Evolutionary conservation across 2,329 filamentous ascomycete species (phyloP).

Genomic region (Epichloe baconii): DNA sequence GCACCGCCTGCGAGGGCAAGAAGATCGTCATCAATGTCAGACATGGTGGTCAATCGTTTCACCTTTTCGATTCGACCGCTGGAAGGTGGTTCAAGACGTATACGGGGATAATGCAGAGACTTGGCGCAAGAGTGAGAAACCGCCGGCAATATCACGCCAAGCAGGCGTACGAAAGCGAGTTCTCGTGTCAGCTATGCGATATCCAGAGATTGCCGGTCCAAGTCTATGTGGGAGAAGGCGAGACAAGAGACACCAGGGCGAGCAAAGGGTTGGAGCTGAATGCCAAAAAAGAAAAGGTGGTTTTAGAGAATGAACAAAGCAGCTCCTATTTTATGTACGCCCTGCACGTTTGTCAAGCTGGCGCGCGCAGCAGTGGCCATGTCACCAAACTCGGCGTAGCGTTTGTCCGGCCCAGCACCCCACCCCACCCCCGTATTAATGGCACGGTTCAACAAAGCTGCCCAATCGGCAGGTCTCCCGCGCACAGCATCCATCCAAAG

Average conservation of each 20-base stretch:
- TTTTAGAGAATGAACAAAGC: not conserved
- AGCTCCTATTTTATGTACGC: no score
- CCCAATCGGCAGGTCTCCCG: conserved; percentile 1
- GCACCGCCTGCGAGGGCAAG: conserved; percentile 81
- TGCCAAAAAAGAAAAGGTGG: not conserved
- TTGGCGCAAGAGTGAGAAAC: not conserved
- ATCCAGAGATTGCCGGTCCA: not conserved
- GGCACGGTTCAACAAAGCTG: not conserved
- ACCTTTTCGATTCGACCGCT: not conserved
- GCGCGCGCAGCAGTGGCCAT: not conserved
- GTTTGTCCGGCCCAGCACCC: conserved; percentile 4
- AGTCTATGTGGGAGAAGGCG: not conserved
- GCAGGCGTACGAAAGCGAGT: not conserved
- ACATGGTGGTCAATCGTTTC: conserved; percentile 42
- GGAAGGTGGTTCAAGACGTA: not conserved
- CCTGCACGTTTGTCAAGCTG: no score
- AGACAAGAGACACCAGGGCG: not conserved
- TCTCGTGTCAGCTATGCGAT: not conserved
- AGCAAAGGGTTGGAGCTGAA: not conserved
- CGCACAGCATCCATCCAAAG: not conserved
- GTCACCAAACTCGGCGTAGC: conserved; percentile 5
- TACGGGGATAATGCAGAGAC: not conserved
- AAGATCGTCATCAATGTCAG: conserved; percentile 84
- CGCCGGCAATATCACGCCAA: not conserved
- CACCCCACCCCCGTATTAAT: no score